Percentiles rank a stretch among this genome's conserved stretches.
Conservation (phyloP, 306 rosid species). For the Castanea sativa region DNA sequence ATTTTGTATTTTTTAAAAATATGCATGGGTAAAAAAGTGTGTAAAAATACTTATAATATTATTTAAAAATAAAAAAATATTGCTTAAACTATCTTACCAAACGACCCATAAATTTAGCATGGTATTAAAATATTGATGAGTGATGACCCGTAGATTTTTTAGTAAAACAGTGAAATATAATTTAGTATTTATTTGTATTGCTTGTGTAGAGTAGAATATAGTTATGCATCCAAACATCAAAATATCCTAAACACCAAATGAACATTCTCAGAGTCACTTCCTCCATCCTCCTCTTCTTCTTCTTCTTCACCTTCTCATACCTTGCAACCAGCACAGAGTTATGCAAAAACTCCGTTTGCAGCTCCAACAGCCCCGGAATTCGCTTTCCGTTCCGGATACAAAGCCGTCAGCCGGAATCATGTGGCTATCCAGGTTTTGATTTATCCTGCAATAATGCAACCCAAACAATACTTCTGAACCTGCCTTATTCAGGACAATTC, state of each 20-base stretch:
- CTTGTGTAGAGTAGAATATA: no score
- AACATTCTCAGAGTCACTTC: constrained; percentile 12
- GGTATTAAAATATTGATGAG: no score
- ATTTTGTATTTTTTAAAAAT: no score
- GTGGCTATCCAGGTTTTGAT: constrained; percentile 64
- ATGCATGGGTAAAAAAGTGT: no score
- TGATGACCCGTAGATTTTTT: no score
- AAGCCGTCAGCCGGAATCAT: constrained; percentile 25
- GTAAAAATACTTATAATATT: no score
- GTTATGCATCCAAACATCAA: no score
- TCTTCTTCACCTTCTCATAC: neutral
- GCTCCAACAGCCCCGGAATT: constrained; percentile 15
- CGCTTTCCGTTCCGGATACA: constrained; percentile 61
- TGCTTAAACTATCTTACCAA: no score
- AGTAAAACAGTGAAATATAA: no score
- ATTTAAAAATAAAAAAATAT: no score
- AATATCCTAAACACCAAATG: constrained; percentile 23
- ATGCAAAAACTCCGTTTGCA: constrained; percentile 45
- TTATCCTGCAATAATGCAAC: constrained; percentile 30
- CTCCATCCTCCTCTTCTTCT: neutral
- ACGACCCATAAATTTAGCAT: no score
- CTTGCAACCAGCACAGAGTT: constrained; percentile 24
- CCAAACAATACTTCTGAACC: constrained; percentile 47
- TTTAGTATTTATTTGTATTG: no score
- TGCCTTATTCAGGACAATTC: constrained; percentile 46